Evolutionary conservation across 306 rosid species (phyloP).

Genomic region (Corylus avellana): DNA sequence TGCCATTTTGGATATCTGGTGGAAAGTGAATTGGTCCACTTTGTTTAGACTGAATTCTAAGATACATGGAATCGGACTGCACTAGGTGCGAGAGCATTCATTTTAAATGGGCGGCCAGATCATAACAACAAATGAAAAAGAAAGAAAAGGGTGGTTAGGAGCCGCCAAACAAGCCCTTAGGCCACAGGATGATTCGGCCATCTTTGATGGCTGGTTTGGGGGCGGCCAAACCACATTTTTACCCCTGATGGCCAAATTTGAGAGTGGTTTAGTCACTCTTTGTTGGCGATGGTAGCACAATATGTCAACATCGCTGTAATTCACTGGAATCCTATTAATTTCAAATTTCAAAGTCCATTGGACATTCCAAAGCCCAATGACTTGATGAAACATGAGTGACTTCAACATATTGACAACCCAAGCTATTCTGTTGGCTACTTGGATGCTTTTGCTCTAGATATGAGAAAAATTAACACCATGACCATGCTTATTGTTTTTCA

Average conservation of each 20-base stretch:
- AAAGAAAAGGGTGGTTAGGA: not conserved
- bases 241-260: too few relatives aligned
- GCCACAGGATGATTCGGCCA: too few relatives aligned
- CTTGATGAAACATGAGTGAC: not conserved
- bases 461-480: not conserved
- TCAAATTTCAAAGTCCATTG: not conserved
- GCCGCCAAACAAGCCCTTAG: too few relatives aligned
- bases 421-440: conserved; percentile 1
- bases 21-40: not conserved
- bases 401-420: not conserved
- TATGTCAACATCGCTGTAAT: not conserved
- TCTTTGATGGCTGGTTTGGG: too few relatives aligned
- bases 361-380: not conserved
- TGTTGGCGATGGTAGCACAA: too few relatives aligned
- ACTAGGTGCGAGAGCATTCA: not conserved
- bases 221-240: too few relatives aligned
- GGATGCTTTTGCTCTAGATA: not conserved
- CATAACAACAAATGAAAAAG: not conserved
- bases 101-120: not conserved
- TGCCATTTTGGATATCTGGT: not conserved
- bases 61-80: not conserved
- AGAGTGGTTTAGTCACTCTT: too few relatives aligned
- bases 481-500: not conserved
- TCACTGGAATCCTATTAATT: not conserved
- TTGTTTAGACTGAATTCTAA: not conserved